Evolutionary conservation across 2,329 filamentous ascomycete species (phyloP).

Genomic region (Rosellinia necatrix): DNA sequence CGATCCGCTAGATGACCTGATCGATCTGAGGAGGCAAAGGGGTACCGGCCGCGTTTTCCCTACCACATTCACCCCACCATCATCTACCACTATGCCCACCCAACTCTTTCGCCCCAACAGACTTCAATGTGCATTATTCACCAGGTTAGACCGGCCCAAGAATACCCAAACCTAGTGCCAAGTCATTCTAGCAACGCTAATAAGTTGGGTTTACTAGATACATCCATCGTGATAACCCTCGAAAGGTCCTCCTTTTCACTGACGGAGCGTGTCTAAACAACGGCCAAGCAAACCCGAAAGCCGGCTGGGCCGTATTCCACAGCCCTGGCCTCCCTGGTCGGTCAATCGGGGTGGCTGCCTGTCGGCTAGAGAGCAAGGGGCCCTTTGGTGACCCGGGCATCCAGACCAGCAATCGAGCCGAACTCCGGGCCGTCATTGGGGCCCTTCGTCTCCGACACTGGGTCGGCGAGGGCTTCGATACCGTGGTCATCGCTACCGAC

Average conservation of each 20-base stretch:
- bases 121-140: neutral
- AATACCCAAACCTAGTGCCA: too few relatives aligned
- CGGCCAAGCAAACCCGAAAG: conserved; percentile 43
- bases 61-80: conserved; percentile 39
- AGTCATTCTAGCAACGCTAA: conserved; percentile 7
- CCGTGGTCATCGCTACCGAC: conserved; percentile 58
- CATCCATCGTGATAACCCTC: conserved; percentile 40
- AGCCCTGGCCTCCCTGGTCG: conserved; percentile 24
- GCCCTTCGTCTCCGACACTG: conserved; percentile 52
- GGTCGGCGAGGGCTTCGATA: conserved; percentile 46
- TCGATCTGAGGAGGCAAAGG: conserved; percentile 23
- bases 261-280: conserved; percentile 53
- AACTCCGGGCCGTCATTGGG: conserved; percentile 58
- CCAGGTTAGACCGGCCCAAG: conserved; percentile 34
- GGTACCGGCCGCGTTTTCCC: conserved; percentile 43
- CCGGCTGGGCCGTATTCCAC: conserved; percentile 48
- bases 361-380: conserved; percentile 49
- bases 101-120: conserved; percentile 37
- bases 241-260: conserved; percentile 48
- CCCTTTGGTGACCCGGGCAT: conserved; percentile 44
- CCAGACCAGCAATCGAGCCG: conserved; percentile 58
- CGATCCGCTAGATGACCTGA: neutral
- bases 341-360: conserved; percentile 25
- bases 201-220: conserved; percentile 30
- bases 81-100: conserved; percentile 28